Evolutionary conservation across 2,329 filamentous ascomycete species (phyloP).

Genomic region (Clonostachys byssicola): DNA sequence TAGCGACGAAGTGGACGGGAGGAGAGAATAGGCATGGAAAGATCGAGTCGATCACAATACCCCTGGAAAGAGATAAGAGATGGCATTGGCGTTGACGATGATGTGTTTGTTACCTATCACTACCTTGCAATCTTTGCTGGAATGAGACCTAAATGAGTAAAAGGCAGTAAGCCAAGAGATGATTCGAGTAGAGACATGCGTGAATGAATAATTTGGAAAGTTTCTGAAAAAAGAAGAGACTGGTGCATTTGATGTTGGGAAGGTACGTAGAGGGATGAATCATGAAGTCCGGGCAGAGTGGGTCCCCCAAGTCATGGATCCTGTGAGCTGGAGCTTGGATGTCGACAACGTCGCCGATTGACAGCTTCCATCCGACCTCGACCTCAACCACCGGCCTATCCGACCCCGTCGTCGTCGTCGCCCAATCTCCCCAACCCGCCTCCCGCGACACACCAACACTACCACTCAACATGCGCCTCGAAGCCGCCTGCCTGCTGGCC

Average conservation of each 20-base stretch:
- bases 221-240: no score
- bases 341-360: neutral
- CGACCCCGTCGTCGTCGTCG: no score
- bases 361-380: neutral
- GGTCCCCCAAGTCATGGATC: neutral
- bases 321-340: neutral
- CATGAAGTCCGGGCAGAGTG: neutral
- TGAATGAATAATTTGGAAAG: no score
- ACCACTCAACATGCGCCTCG: conserved; percentile 25
- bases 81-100: neutral
- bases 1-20: neutral
- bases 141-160: no score
- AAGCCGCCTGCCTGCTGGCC: conserved; percentile 25
- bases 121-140: no score
- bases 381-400: no score
- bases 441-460: neutral
- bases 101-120: neutral
- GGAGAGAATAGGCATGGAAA: neutral
- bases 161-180: no score
- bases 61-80: neutral
- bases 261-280: no score
- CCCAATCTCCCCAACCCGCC: no score
- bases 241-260: no score
- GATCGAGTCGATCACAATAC: neutral
- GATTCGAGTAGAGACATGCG: no score